Evolutionary conservation across 78 protist genomes (phyloP).

Genomic region (Monocercomonoides exilis): DNA sequence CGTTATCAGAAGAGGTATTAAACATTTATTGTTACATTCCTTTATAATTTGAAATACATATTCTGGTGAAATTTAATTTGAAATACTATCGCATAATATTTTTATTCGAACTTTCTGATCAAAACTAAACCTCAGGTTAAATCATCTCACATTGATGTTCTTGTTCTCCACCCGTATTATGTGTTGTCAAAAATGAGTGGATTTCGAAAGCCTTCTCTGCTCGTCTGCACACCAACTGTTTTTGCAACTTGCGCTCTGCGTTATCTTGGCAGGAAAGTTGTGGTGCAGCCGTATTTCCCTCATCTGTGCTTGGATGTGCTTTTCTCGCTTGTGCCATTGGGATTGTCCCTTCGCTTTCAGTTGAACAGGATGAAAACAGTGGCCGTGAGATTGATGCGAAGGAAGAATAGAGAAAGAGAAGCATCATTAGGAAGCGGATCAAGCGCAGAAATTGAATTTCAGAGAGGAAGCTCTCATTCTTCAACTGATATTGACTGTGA

Average conservation of each 20-base stretch:
- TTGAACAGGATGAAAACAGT: not conserved
- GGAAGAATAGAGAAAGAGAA: no score
- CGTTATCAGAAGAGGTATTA: not conserved
- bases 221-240: not conserved
- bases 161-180: not conserved
- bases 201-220: not conserved
- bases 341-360: not conserved
- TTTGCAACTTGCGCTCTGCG: not conserved
- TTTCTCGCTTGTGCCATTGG: not conserved
- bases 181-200: not conserved
- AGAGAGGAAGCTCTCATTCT: no score
- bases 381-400: not conserved
- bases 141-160: not conserved
- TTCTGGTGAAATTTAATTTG: no score
- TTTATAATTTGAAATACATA: no score
- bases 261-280: not conserved
- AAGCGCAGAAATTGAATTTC: no score
- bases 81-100: no score
- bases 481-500: no score
- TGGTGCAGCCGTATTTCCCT: not conserved
- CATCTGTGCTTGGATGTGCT: not conserved
- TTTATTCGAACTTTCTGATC: no score
- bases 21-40: no score
- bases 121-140: not conserved
- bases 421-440: no score